These are phyloP conservation scores for Colletotrichum zoysiae DNA, from an alignment of 2,329 filamentous ascomycete genomes.

Conservation along the genomic window DNA sequence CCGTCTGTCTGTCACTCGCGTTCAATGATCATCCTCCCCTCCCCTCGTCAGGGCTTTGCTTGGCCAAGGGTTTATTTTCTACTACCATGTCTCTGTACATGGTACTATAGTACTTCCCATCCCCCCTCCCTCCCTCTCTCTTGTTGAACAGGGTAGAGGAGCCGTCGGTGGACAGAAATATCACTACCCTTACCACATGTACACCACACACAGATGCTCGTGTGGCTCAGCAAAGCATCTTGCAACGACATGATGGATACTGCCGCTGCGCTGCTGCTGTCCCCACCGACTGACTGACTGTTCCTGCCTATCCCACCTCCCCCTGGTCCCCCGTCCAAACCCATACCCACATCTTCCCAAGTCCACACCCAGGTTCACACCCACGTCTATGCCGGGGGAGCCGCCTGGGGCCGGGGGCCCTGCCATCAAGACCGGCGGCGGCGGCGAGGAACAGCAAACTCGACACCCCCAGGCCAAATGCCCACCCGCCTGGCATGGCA, in stretches of 20 bases:
- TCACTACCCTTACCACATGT: constrained; percentile 33
- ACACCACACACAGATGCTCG: constrained; percentile 39
- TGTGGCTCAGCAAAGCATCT: constrained; percentile 55
- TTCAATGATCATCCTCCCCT: constrained; percentile 44
- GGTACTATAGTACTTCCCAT: not conserved
- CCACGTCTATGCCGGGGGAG: constrained; percentile 12
- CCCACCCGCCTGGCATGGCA: constrained; percentile 44
- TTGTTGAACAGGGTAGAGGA: constrained; percentile 43
- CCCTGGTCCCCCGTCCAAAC: constrained; percentile 1
- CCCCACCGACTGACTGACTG: constrained; percentile 5
- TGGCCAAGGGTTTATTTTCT: constrained; percentile 8
- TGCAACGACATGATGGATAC: constrained; percentile 11
- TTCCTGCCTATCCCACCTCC: not conserved
- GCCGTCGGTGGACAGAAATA: constrained; percentile 30
- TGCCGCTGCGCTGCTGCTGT: not conserved
- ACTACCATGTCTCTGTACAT: not conserved
- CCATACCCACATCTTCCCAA: constrained; percentile 15
- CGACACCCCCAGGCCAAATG: constrained; percentile 36
- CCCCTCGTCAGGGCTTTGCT: constrained; percentile 13
- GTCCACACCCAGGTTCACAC: constrained; percentile 4
- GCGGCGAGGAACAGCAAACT: constrained; percentile 9
- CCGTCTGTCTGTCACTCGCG: constrained; percentile 48
- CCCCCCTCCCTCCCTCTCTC: too few relatives aligned
- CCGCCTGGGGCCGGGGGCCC: constrained; percentile 10
- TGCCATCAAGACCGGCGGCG: not conserved